These are phyloP conservation scores for Chytriomyces sp. DNA, from an alignment of 192 early-diverging fungal genomes.

Conservation along the genomic window DNA sequence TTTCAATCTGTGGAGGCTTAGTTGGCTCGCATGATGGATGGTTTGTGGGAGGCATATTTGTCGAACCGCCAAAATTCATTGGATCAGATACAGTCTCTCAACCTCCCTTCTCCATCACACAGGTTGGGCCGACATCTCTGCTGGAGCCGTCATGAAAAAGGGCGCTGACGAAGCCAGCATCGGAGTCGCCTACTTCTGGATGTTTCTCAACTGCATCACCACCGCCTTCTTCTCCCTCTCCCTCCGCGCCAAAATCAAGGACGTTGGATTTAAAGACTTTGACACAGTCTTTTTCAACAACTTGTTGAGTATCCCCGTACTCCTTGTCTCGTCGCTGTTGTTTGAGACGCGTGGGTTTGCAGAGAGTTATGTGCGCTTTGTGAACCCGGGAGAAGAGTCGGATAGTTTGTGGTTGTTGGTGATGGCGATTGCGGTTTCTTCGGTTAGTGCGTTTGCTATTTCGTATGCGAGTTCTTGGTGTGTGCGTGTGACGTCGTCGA, in stretches of 20 bases:
- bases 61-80: background rate
- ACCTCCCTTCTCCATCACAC: background rate
- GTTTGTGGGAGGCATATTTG: background rate
- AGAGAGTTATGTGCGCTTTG: constrained; percentile 41
- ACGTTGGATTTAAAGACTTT: constrained; percentile 93
- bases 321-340: constrained; percentile 47
- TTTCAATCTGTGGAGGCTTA: background rate
- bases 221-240: constrained; percentile 87
- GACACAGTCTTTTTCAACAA: constrained; percentile 99
- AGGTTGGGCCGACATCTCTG: constrained; percentile 52
- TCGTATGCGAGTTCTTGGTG: constrained; percentile 85
- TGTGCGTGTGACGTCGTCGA: constrained; percentile 67
- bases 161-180: constrained; percentile 11
- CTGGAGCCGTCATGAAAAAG: constrained; percentile 39
- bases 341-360: constrained; percentile 37
- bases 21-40: background rate
- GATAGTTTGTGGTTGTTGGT: constrained; percentile 42
- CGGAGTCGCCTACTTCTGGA: constrained; percentile 67
- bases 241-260: constrained; percentile 88
- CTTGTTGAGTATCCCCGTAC: constrained; percentile 80
- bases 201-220: constrained; percentile 92
- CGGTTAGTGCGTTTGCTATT: constrained; percentile 86
- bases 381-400: constrained; percentile 30
- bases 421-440: constrained; percentile 76
- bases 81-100: background rate